Conservation (phyloP, 441 rosid genomes). For the Erodium texanum region DNA sequence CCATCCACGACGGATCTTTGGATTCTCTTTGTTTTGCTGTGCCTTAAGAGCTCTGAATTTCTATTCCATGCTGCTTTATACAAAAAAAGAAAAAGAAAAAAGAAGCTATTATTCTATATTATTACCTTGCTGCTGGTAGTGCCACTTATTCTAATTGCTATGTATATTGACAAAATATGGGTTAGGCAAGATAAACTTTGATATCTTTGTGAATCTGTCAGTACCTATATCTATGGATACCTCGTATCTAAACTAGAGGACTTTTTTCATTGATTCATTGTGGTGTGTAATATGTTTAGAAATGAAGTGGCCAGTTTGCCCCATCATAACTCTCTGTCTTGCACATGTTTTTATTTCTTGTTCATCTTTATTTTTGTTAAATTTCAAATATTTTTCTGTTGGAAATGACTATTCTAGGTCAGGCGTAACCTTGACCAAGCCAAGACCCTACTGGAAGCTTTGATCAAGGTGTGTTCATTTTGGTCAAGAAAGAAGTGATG, state of each 20-base stretch:
- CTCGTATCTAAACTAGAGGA: background rate
- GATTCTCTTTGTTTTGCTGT: no score
- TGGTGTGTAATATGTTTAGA: background rate
- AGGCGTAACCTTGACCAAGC: conserved; percentile 97
- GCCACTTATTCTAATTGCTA: no score
- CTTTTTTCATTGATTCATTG: background rate
- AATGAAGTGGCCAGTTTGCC: background rate
- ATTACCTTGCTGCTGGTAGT: no score
- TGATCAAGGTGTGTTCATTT: conserved; percentile 59
- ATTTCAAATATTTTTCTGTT: conserved; percentile 3
- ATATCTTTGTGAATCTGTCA: no score
- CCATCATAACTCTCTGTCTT: background rate
- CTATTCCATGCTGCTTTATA: no score
- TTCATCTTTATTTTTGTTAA: background rate
- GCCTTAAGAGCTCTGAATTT: no score
- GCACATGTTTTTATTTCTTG: background rate
- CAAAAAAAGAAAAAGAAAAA: no score
- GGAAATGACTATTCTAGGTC: conserved; percentile 42
- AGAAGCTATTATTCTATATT: no score
- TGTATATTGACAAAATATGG: no score
- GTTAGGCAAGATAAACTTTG: no score
- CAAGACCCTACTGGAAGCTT: conserved; percentile 69
- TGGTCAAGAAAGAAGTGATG: conserved; percentile 9
- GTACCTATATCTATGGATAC: no score
- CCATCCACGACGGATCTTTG: no score